Percentiles rank a stretch among this genome's conserved stretches.
Evolutionary conservation across 202 grass and related monocot genomes (phyloP).

Genomic region (Schoenoplectus tabernaemontani): DNA sequence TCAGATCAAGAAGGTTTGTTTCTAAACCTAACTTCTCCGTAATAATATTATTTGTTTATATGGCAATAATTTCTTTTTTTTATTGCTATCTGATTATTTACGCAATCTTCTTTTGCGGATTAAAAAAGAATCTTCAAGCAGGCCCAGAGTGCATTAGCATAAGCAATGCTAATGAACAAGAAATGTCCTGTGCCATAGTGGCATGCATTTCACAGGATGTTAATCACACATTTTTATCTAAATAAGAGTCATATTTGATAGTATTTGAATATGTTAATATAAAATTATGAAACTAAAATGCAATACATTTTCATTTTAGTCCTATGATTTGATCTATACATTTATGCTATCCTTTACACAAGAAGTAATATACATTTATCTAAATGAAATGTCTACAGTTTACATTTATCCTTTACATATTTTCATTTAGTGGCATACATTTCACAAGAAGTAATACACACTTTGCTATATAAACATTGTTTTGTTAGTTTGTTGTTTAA

Average conservation of each 20-base stretch:
- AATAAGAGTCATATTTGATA: background rate
- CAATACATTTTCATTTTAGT: background rate
- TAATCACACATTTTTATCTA: too few relatives aligned
- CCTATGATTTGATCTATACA: too few relatives aligned
- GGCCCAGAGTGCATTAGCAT: background rate
- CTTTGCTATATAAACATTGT: too few relatives aligned
- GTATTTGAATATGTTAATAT: background rate
- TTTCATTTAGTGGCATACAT: too few relatives aligned
- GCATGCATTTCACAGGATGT: too few relatives aligned
- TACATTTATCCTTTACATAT: too few relatives aligned
- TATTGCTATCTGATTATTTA: background rate
- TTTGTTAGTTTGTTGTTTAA: conserved; percentile 4
- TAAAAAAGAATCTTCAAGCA: background rate
- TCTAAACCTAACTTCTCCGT: background rate
- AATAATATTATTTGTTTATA: background rate
- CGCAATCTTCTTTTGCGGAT: background rate
- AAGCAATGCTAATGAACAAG: background rate
- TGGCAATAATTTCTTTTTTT: conserved; percentile 5
- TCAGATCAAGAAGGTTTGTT: conserved; percentile 19
- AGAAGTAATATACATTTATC: background rate
- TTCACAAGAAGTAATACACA: too few relatives aligned
- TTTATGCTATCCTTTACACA: background rate
- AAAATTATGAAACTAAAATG: background rate
- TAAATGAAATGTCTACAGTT: too few relatives aligned
- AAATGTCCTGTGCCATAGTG: too few relatives aligned